Conservation (phyloP, 2,329 filamentous ascomycete species). For the Davidsoniella eucalypti region DNA sequence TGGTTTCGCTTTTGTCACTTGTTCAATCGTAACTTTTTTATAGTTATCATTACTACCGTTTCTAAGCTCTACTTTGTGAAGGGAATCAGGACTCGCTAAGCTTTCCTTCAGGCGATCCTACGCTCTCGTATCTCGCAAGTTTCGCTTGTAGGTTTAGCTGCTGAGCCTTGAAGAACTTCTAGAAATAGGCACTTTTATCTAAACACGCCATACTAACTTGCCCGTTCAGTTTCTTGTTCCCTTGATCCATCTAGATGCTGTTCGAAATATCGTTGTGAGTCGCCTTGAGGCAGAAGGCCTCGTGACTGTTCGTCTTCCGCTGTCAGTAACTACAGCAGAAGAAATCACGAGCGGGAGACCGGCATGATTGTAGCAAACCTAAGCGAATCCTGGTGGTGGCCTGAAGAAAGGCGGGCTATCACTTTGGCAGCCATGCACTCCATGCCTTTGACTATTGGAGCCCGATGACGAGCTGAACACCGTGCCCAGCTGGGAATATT, state of each 20-base stretch:
- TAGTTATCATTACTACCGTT: neutral
- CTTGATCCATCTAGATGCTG: slow-evolving; percentile 32
- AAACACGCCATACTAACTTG: neutral
- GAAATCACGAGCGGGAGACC: slow-evolving; percentile 26
- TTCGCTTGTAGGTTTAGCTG: neutral
- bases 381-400: slow-evolving; percentile 64
- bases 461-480: slow-evolving; percentile 27
- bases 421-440: slow-evolving; percentile 39
- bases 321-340: slow-evolving; percentile 23
- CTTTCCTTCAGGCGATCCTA: too few species aligned
- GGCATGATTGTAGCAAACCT: slow-evolving; percentile 63
- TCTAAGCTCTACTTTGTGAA: too few species aligned
- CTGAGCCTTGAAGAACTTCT: neutral
- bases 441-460: slow-evolving; percentile 45
- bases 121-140: too few species aligned
- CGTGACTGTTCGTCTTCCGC: slow-evolving; percentile 42
- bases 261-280: slow-evolving; percentile 40
- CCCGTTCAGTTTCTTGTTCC: neutral
- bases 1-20: neutral
- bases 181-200: neutral
- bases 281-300: slow-evolving; percentile 49
- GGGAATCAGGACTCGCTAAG: neutral
- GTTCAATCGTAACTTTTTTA: neutral
- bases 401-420: slow-evolving; percentile 42
- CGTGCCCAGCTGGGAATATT: slow-evolving; percentile 2